These are phyloP conservation scores for Colletotrichum eleusines DNA, from an alignment of 2,329 filamentous ascomycete genomes.

Conservation along the genomic window DNA sequence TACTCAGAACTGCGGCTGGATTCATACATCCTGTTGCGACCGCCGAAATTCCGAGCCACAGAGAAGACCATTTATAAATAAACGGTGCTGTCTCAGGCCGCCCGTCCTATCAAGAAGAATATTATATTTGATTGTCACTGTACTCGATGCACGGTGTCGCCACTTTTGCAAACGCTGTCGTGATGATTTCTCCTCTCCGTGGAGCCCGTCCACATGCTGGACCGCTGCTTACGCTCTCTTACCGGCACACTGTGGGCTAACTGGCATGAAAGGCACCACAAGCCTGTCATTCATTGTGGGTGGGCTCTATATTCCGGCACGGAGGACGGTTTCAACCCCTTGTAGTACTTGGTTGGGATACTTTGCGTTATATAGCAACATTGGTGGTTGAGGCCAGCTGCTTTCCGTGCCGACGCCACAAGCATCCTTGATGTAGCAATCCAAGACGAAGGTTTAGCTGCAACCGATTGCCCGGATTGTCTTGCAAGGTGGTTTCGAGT, in stretches of 20 bases:
- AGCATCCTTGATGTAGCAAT: background rate
- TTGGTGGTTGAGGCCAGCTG: background rate
- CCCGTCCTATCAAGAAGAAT: conserved; percentile 4
- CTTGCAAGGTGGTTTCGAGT: background rate
- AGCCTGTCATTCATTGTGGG: background rate
- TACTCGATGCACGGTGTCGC: background rate
- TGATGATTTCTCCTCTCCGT: no score
- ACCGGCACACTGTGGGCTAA: background rate
- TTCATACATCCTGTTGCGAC: background rate
- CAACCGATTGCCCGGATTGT: no score
- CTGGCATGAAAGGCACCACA: background rate
- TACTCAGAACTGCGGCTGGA: background rate
- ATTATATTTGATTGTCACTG: background rate
- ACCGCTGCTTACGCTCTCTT: background rate
- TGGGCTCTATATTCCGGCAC: background rate
- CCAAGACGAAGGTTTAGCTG: background rate
- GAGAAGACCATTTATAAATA: background rate
- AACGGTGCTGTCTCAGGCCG: background rate
- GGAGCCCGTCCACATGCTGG: background rate
- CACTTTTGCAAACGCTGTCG: background rate
- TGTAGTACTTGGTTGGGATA: background rate
- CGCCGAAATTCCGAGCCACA: background rate
- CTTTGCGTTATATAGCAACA: background rate
- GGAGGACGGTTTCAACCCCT: background rate
- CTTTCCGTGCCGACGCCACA: background rate